A percentile compares a stretch with the other conserved stretches of the same genome.
These are phyloP conservation scores for Anthostomella pinea DNA, from an alignment of 2,329 filamentous ascomycete species.

Conservation along the genomic window DNA sequence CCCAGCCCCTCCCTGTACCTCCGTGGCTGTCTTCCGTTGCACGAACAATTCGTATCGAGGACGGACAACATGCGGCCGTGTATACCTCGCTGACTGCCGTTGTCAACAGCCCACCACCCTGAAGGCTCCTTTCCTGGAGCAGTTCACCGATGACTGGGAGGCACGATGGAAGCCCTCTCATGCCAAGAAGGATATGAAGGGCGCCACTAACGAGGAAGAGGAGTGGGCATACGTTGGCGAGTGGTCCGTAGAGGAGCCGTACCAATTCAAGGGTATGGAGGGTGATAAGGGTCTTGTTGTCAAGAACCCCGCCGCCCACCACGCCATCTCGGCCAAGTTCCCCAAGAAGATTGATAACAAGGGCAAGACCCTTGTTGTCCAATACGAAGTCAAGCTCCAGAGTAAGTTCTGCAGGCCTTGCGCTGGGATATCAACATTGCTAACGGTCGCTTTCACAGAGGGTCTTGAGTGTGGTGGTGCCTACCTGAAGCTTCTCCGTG, in stretches of 20 bases:
- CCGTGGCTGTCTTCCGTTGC: too few species aligned
- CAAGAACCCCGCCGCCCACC: constrained; percentile 97
- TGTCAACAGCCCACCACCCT: constrained; percentile 70
- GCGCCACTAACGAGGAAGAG: constrained; percentile 74
- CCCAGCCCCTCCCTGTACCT: neutral
- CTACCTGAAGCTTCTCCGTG: constrained; percentile 97
- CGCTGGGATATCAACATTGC: constrained; percentile 13
- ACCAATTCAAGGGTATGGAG: constrained; percentile 84
- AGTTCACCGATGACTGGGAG: constrained; percentile 97
- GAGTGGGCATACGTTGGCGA: constrained; percentile 98
- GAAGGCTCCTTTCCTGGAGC: constrained; percentile 94
- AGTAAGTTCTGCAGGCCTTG: constrained; percentile 55
- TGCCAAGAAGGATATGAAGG: constrained; percentile 85
- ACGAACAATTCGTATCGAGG: too few species aligned
- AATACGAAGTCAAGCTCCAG: constrained; percentile 99
- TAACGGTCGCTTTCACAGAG: constrained; percentile 51
- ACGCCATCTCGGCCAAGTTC: constrained; percentile 99
- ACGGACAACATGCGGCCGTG: too few species aligned
- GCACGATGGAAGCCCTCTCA: constrained; percentile 89
- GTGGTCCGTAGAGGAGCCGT: constrained; percentile 95
- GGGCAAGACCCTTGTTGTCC: constrained; percentile 93
- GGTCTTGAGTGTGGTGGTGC: constrained; percentile 97
- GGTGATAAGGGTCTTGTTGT: constrained; percentile 96
- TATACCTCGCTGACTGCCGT: constrained; percentile 5
- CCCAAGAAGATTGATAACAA: constrained; percentile 95